Evolutionary conservation across 495 filamentous ascomycete genomes (phyloP).

Genomic region (Podospora appendiculata): DNA sequence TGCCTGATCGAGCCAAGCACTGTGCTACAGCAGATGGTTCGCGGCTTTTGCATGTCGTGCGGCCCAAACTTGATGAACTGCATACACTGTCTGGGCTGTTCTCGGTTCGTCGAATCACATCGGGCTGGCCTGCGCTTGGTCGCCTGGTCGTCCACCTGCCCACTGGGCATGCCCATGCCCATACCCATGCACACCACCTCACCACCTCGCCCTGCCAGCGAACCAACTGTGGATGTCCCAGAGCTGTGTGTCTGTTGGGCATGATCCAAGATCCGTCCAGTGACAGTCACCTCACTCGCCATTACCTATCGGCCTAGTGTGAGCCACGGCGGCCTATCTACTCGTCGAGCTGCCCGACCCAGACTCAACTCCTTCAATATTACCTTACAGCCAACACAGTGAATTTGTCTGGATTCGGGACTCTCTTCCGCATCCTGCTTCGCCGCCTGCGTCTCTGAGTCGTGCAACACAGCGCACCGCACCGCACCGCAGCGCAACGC

Average conservation of each 20-base stretch:
- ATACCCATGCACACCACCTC: no score
- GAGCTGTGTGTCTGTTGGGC: neutral
- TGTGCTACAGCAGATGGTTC: conserved; percentile 1
- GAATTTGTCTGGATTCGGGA: no score
- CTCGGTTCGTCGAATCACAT: neutral
- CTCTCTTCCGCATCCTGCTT: no score
- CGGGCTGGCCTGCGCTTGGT: neutral
- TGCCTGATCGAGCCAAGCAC: neutral
- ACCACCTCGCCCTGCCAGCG: neutral
- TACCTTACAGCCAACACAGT: neutral
- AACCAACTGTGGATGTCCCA: neutral
- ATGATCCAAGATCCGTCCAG: neutral
- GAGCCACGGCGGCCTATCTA: no score
- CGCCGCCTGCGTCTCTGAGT: no score
- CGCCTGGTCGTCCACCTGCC: neutral
- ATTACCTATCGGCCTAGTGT: no score
- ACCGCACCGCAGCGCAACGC: no score
- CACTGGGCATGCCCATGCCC: no score
- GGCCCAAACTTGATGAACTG: neutral
- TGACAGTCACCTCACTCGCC: neutral
- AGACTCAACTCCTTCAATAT: neutral
- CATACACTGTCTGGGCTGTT: neutral
- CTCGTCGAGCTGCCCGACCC: neutral
- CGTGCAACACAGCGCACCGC: no score
- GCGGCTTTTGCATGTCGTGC: neutral